A percentile compares a stretch with the other conserved stretches of the same genome.
Conservation (phyloP, 257 asterid species). For the Forsythia suspensa region DNA sequence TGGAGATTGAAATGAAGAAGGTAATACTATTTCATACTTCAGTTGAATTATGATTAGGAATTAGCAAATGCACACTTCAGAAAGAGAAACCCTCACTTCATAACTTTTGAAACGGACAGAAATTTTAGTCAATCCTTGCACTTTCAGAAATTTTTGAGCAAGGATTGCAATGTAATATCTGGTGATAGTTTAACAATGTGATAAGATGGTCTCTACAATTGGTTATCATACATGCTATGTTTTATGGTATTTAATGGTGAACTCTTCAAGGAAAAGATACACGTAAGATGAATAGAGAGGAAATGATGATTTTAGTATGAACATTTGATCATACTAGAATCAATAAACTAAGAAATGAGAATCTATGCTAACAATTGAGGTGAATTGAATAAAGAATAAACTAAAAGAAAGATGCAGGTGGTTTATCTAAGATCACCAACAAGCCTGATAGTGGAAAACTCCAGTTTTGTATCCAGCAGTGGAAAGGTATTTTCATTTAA, state of each 20-base stretch:
- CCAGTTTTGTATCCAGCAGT: no score
- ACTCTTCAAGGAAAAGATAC: not conserved
- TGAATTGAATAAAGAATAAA: no score
- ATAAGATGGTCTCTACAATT: not conserved
- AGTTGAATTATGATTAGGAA: not conserved
- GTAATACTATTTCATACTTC: not conserved
- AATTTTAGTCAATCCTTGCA: not conserved
- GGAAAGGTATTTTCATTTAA: no score
- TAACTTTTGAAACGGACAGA: not conserved
- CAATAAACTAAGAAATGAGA: no score
- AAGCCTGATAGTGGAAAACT: no score
- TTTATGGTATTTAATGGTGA: not conserved
- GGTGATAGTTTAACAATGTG: not conserved
- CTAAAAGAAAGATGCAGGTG: no score
- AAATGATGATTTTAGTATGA: not conserved
- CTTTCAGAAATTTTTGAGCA: not conserved
- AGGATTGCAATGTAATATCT: not conserved
- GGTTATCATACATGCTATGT: not conserved
- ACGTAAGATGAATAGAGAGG: not conserved
- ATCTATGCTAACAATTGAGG: no score
- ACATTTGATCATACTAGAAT: no score
- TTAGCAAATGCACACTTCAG: not conserved
- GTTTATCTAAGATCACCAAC: no score
- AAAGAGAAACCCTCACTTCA: not conserved
- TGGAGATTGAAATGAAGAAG: not conserved